Evolutionary conservation across 164 flowering plant genomes (phyloP).

Genomic region (Macadamia integrifolia): DNA sequence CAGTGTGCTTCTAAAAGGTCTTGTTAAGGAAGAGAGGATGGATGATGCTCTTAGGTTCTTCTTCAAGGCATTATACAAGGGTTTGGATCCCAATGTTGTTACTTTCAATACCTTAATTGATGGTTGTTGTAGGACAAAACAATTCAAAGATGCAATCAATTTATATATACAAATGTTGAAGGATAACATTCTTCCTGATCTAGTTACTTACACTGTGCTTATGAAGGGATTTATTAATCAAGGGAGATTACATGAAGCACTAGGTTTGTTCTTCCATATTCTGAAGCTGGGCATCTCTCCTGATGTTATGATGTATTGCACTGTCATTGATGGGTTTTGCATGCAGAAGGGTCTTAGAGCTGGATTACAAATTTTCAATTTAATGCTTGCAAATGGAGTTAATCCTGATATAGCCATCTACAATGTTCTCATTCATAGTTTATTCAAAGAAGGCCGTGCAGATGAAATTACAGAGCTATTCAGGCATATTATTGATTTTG

Average conservation of each 20-base stretch:
- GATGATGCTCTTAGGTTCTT: slow-evolving; percentile 41
- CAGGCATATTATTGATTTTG: slow-evolving; percentile 15
- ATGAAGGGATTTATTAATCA: slow-evolving; percentile 19
- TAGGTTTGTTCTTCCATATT: slow-evolving; percentile 38
- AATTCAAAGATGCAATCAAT: slow-evolving; percentile 24
- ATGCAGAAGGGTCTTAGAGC: slow-evolving; percentile 24
- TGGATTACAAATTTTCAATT: slow-evolving; percentile 22
- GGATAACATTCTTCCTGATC: slow-evolving; percentile 31
- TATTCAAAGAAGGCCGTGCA: slow-evolving; percentile 23
- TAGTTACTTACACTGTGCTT: slow-evolving; percentile 35
- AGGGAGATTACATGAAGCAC: slow-evolving; percentile 27
- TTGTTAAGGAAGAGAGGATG: slow-evolving; percentile 37
- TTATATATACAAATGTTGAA: slow-evolving; percentile 23
- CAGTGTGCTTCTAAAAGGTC: slow-evolving; percentile 37
- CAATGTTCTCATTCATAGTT: slow-evolving; percentile 37
- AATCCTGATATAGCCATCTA: slow-evolving; percentile 39
- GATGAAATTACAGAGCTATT: slow-evolving; percentile 25
- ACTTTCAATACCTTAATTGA: slow-evolving; percentile 40
- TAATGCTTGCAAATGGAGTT: slow-evolving; percentile 31
- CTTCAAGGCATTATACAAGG: slow-evolving; percentile 23
- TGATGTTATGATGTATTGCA: slow-evolving; percentile 39
- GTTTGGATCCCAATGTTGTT: slow-evolving; percentile 28
- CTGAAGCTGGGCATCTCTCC: slow-evolving; percentile 34
- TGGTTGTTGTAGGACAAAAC: slow-evolving; percentile 36
- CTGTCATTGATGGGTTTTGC: slow-evolving; percentile 40